Evolutionary conservation across 2,329 filamentous ascomycete genomes (phyloP).

Genomic region (Coniochaeta sp.): DNA sequence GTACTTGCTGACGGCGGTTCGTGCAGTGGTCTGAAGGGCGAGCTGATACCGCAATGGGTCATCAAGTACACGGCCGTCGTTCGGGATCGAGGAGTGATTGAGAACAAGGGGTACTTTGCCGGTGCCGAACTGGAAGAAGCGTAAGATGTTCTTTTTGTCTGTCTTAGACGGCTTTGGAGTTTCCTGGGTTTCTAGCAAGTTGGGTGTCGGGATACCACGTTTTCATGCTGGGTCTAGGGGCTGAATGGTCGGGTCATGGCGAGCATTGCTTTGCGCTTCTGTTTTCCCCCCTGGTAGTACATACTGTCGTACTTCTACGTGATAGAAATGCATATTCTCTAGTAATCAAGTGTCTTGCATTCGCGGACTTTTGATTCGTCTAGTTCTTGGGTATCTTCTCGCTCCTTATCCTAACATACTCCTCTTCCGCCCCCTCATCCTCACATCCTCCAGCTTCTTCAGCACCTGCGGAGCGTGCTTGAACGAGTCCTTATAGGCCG

Average conservation of each 20-base stretch:
- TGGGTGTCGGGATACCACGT: not conserved
- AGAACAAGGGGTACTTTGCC: constrained; percentile 97
- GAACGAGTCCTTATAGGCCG: constrained; percentile 65
- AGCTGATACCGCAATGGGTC: constrained; percentile 87
- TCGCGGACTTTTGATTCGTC: constrained; percentile 9
- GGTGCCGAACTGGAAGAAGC: constrained; percentile 59
- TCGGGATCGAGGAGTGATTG: constrained; percentile 86
- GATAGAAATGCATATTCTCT: not conserved
- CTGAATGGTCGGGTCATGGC: not conserved
- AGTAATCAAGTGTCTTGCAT: too few relatives aligned
- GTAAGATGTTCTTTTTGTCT: constrained; percentile 8
- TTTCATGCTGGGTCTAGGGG: not conserved
- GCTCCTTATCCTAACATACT: constrained; percentile 78
- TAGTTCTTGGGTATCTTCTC: constrained; percentile 8
- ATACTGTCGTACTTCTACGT: not conserved
- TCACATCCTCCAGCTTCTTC: constrained; percentile 81
- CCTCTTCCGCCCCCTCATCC: constrained; percentile 88
- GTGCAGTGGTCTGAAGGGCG: constrained; percentile 58
- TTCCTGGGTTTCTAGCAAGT: not conserved
- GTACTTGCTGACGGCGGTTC: constrained; percentile 52
- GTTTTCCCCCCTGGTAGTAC: not conserved
- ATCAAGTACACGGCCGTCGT: constrained; percentile 96
- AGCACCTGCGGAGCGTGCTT: constrained; percentile 69
- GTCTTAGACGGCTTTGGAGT: not conserved
- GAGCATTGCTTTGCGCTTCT: not conserved